Percentiles rank a stretch among this genome's conserved stretches.
Evolutionary conservation across 495 filamentous ascomycete species (phyloP).

Genomic region (Aspergillus sparsus): DNA sequence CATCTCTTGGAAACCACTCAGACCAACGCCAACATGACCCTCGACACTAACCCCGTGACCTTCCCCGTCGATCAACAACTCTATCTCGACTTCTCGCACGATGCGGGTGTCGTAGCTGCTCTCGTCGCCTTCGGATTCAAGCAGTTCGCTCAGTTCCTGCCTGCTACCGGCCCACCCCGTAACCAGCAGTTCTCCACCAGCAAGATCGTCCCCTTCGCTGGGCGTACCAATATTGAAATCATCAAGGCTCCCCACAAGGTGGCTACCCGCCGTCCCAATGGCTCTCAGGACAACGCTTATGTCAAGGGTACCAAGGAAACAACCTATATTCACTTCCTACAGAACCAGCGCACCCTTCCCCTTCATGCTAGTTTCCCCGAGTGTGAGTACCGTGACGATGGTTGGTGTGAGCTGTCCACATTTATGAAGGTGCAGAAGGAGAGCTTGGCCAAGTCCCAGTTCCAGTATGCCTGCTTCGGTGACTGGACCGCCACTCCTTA

Average conservation of each 20-base stretch:
- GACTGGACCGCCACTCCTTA: constrained; percentile 23
- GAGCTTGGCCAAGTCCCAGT: constrained; percentile 48
- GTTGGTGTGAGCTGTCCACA: constrained; percentile 62
- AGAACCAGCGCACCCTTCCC: constrained; percentile 64
- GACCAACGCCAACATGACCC: constrained; percentile 53
- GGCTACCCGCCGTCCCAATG: constrained; percentile 35
- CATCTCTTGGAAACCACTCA: constrained; percentile 51
- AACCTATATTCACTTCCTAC: constrained; percentile 63
- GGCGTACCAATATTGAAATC: constrained; percentile 63
- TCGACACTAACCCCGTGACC: constrained; percentile 46
- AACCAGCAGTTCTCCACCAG: constrained; percentile 56
- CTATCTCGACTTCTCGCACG: constrained; percentile 42
- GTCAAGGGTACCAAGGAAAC: constrained; percentile 38
- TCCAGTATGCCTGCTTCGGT: constrained; percentile 51
- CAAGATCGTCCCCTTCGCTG: constrained; percentile 61
- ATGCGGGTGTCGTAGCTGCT: constrained; percentile 36
- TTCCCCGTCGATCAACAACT: constrained; percentile 52
- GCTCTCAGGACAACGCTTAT: constrained; percentile 17
- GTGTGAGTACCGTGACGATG: constrained; percentile 61
- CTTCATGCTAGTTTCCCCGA: constrained; percentile 55
- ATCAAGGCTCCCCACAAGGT: constrained; percentile 58
- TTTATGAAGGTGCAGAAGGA: constrained; percentile 54
- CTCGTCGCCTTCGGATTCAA: constrained; percentile 54
- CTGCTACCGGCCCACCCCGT: constrained; percentile 42
- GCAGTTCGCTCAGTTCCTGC: constrained; percentile 51